These are phyloP conservation scores for Calonectria crousiana DNA, from an alignment of 2,329 filamentous ascomycete species.

Conservation along the genomic window DNA sequence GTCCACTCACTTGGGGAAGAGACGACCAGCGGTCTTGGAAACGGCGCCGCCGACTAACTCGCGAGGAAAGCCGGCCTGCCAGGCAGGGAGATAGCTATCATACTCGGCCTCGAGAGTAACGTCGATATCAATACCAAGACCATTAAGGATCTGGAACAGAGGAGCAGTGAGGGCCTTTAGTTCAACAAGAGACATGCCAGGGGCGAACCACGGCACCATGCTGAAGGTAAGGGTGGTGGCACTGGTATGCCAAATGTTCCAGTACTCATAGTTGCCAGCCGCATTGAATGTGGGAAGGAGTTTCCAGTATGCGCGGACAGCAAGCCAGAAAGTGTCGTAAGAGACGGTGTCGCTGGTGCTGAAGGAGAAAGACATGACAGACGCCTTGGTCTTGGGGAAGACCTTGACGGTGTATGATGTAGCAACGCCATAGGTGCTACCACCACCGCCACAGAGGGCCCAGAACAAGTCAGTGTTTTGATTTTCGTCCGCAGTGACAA, in stretches of 20 bases:
- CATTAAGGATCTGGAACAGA: slow-evolving; percentile 27
- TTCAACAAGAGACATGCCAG: slow-evolving; percentile 30
- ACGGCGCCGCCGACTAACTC: slow-evolving; percentile 28
- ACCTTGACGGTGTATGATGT: slow-evolving; percentile 53
- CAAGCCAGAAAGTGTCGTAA: slow-evolving; percentile 35
- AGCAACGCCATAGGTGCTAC: slow-evolving; percentile 49
- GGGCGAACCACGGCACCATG: slow-evolving; percentile 40
- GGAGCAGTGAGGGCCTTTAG: slow-evolving; percentile 27
- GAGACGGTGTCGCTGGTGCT: slow-evolving; percentile 33
- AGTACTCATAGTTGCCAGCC: slow-evolving; percentile 40
- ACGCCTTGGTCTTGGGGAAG: slow-evolving; percentile 46
- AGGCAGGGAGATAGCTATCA: slow-evolving; percentile 33
- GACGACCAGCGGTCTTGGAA: slow-evolving; percentile 38
- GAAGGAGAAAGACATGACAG: slow-evolving; percentile 38
- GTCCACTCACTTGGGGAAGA: slow-evolving; percentile 33
- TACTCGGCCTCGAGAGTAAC: slow-evolving; percentile 32
- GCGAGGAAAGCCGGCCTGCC: slow-evolving; percentile 36
- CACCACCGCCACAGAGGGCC: slow-evolving; percentile 56
- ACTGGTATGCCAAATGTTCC: slow-evolving; percentile 32
- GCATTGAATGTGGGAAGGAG: slow-evolving; percentile 34
- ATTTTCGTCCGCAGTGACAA: slow-evolving; percentile 29
- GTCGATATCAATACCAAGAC: slow-evolving; percentile 22
- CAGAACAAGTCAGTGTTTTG: slow-evolving; percentile 47
- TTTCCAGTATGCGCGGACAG: slow-evolving; percentile 33
- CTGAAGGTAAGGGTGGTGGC: slow-evolving; percentile 27